Evolutionary conservation across 225 moss, liverwort and hornwort genomes (phyloP), one percentile per base, ranked within the genome.

Genomic region (Pleurozium schreberi): DNA sequence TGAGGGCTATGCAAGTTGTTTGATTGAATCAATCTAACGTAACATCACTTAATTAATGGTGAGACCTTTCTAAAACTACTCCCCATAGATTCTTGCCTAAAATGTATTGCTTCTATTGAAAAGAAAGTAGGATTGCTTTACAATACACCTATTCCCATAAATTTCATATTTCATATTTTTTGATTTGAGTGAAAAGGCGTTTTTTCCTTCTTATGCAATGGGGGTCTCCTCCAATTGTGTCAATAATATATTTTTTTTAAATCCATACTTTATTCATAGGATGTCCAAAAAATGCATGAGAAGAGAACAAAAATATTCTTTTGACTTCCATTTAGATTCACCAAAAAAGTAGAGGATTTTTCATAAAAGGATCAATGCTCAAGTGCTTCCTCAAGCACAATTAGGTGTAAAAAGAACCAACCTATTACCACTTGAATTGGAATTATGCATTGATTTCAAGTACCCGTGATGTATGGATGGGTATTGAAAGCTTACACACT

Each of bases 401-500:
- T 75, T 20, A 33, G 5, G 5, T 21, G 8, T 33, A 49, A 49
- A 7, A 17, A 12, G 12, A 31, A 31, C 31, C 19, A 28, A 43
- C 9, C 43, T 71, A 3, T 10, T 10, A 49, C 33, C 1, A 11
- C 19, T 1, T 49, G 4, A 49, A 49, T 49, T 75, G 15, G 5
- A 31, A 75, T 4, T 75, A 0, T 0, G 3, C 75, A 31, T 5
- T 21, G 7, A 2, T 34, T n/a, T n/a, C n/a, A n/a, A n/a, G n/a
- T n/a, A n/a, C n/a, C n/a, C n/a, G n/a, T n/a, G n/a, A n/a, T n/a
- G n/a, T n/a, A n/a, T n/a, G n/a, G n/a, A n/a, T n/a, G n/a, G n/a
- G n/a, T n/a, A n/a, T n/a, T n/a, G n/a, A n/a, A n/a, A n/a, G n/a
- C n/a, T n/a, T n/a, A n/a, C n/a, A n/a, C n/a, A n/a, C n/a, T n/a